Evolutionary conservation across 768 basidiomycete species (phyloP), one percentile per base, ranked within the genome.

Genomic region (Lyophyllum decastes): DNA sequence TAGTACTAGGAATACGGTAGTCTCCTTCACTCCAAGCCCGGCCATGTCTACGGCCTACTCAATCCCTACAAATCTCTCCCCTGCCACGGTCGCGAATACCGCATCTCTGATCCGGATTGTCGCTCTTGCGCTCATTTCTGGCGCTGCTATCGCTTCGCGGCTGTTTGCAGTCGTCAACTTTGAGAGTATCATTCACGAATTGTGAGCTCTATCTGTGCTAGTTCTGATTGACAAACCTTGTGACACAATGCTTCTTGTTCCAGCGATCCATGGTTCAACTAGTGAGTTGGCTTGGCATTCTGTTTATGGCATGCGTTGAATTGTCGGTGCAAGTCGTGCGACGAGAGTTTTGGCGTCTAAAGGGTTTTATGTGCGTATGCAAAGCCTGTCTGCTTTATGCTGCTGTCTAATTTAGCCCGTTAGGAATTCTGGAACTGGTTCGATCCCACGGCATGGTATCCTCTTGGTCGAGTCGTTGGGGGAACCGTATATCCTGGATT

Each of bases 391-490:
- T 11, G 44, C 12, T 22, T 17, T 4, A 53, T 8, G n/a, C 21
- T 33, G 26, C 50, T 46, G 53, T 21, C 60, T 53, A 17, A 56
- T 6, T 38, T 49, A 12, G 52, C 30, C 22, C 11, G 34, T 14
- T 61, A 97, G 94, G 96, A 92, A 87, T 98, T 99, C 77, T 99
- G 97, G 97, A 99, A 99, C 70, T 99, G 97, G 97, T 99, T 99
- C 70, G 97, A 99, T 74, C 95, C 95, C 21, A 97, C 96, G 3
- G 96, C 96, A 64, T 99, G 97, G 97, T 98, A 99, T 67, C 97
- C 97, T 11, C 86, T 99, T 0, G 97, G 97, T 45, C 94, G 97
- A 66, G 95, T 97, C 49, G 97, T 98, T 44, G 97, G 97, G 52
- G 96, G 96, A 50, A 99, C 97, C 14, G 92, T 99, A 66, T 99